phyloP scores from a whole-genome alignment of 441 rosid genomes.

The Euphorbia schlechtendalii region DNA sequence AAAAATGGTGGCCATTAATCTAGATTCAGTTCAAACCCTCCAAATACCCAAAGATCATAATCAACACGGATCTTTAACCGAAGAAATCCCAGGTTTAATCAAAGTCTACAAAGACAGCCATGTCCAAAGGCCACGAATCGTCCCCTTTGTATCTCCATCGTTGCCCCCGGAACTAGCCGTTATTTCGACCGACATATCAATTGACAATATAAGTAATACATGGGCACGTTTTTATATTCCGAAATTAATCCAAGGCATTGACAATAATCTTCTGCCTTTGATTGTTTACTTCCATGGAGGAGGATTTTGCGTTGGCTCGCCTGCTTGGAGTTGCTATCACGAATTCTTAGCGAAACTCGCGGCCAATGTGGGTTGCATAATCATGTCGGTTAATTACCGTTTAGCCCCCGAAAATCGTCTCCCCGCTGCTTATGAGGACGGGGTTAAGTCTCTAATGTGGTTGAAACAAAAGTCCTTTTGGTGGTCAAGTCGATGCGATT shows the following conservation, averaged over 20 bases:
- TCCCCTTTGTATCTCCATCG: constrained; percentile 39
- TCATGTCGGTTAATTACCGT: constrained; percentile 66
- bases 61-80: constrained; percentile 39
- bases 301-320: constrained; percentile 75
- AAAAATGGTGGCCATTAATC: constrained; percentile 31
- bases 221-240: constrained; percentile 74
- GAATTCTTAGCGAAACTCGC: constrained; percentile 53
- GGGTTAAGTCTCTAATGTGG: constrained; percentile 49
- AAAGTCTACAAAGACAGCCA: constrained; percentile 58
- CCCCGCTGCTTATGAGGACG: constrained; percentile 74
- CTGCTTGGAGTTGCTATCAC: constrained; percentile 80
- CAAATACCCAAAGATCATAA: constrained; percentile 21
- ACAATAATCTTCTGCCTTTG: constrained; percentile 36
- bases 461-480: constrained; percentile 34
- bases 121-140: constrained; percentile 49
- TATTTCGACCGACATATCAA: constrained; percentile 37
- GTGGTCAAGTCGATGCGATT: constrained; percentile 50
- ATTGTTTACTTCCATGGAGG: constrained; percentile 83
- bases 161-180: constrained; percentile 39
- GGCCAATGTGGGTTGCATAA: constrained; percentile 36
- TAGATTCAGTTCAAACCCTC: constrained; percentile 25
- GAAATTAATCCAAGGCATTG: constrained; percentile 4
- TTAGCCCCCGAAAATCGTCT: constrained; percentile 77
- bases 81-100: constrained; percentile 59
- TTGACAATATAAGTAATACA: constrained; percentile 42